Conservation (phyloP, 2,329 filamentous ascomycete species). For the Fusarium paranaense region DNA sequence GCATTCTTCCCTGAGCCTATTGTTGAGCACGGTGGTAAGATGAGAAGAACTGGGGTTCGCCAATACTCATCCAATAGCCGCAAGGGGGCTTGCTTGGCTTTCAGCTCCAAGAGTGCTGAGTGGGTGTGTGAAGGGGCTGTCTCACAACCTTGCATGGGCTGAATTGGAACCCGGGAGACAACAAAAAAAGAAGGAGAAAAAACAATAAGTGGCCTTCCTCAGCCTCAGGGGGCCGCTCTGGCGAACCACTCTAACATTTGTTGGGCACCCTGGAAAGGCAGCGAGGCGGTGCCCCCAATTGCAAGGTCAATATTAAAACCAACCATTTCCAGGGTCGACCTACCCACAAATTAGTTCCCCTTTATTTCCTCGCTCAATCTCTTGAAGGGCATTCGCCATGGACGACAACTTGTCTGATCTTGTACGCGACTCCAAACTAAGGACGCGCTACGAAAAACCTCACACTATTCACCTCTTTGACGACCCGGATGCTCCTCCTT, state of each 20-base stretch:
- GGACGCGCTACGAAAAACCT: neutral
- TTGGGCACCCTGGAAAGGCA: neutral
- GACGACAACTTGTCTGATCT: neutral
- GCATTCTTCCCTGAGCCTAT: too few relatives aligned
- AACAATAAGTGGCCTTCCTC: too few relatives aligned
- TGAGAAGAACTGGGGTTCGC: too few relatives aligned
- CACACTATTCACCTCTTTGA: neutral
- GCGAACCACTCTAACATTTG: neutral
- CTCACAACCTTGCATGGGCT: neutral
- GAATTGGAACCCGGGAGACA: neutral
- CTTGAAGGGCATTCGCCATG: neutral
- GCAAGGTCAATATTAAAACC: neutral
- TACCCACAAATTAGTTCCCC: too few relatives aligned
- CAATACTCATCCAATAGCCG: neutral
- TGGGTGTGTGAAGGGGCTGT: neutral
- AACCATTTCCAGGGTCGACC: too few relatives aligned
- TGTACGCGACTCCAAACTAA: rapidly evolving
- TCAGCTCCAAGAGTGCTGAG: neutral
- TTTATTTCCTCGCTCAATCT: too few relatives aligned
- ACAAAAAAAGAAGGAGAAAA: too few relatives aligned
- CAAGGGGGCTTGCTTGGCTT: neutral
- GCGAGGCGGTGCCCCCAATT: neutral
- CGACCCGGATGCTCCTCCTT: neutral
- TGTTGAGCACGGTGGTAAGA: neutral
- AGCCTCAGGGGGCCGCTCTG: too few relatives aligned